phyloP scores from a whole-genome alignment of 208 protist species.

The Crithidia fasciculata region DNA sequence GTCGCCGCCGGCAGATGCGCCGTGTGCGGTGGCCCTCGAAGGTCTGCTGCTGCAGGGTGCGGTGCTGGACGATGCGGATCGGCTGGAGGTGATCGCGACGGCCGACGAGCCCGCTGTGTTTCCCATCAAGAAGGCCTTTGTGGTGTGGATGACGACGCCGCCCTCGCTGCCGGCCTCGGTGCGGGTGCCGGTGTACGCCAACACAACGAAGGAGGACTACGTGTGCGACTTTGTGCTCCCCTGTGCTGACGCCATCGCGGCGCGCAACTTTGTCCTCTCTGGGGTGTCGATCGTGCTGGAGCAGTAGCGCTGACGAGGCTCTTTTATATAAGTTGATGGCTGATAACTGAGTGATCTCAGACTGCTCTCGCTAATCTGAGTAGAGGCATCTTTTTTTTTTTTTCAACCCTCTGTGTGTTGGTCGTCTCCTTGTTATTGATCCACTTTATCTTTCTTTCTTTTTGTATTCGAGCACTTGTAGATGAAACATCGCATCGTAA shows the following conservation, averaged over 20 bases:
- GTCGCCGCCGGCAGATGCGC: slow-evolving; percentile 51
- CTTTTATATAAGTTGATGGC: neutral
- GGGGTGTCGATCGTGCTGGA: slow-evolving; percentile 90
- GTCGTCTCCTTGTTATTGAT: neutral
- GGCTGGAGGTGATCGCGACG: slow-evolving; percentile 75
- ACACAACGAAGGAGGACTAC: slow-evolving; percentile 80
- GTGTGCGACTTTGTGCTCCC: slow-evolving; percentile 88
- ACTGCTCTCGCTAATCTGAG: too few relatives aligned
- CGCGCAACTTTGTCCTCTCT: slow-evolving; percentile 83
- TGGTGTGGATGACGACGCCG: slow-evolving; percentile 65
- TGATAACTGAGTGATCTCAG: too few relatives aligned
- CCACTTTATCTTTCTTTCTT: neutral
- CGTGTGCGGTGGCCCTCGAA: slow-evolving; percentile 62
- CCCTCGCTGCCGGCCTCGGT: slow-evolving; percentile 39
- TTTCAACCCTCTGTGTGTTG: neutral
- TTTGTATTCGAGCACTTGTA: too few relatives aligned
- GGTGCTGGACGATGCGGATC: slow-evolving; percentile 67
- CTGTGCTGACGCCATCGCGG: slow-evolving; percentile 63
- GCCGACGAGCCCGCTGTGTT: slow-evolving; percentile 86
- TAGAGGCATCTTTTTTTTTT: neutral
- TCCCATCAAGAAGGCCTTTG: slow-evolving; percentile 72
- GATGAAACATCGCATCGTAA: too few relatives aligned
- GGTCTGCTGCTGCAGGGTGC: slow-evolving; percentile 90
- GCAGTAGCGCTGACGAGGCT: slow-evolving; percentile 35
- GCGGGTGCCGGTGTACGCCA: slow-evolving; percentile 87